Conservation (phyloP, 306 rosid species). For the Erythrophleum fordii region DNA sequence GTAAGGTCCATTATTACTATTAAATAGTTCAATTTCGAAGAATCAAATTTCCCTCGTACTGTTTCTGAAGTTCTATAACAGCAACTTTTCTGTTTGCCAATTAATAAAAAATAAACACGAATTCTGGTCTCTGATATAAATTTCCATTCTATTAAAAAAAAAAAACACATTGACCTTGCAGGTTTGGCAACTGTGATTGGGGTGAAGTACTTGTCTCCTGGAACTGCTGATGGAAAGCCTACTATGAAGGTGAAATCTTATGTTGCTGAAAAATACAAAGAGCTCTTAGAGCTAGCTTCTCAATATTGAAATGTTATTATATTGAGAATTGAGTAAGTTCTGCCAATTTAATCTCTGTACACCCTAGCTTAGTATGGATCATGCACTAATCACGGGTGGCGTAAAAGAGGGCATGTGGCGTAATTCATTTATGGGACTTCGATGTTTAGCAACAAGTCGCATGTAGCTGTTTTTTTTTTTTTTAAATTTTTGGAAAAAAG, state of each 20-base stretch:
- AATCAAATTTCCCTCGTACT: no score
- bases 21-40: no score
- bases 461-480: neutral
- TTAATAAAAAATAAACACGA: neutral
- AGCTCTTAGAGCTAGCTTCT: conserved; percentile 58
- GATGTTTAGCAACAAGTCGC: neutral
- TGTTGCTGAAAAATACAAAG: conserved; percentile 54
- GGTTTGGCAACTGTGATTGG: conserved; percentile 69
- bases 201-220: conserved; percentile 61
- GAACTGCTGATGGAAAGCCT: conserved; percentile 43
- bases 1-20: no score
- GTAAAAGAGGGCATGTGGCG: neutral
- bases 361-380: neutral
- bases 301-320: conserved; percentile 34
- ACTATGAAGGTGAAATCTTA: conserved; percentile 55
- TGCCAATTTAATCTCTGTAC: neutral
- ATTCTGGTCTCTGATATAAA: neutral
- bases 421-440: no score
- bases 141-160: neutral
- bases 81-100: no score
- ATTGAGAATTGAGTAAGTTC: neutral
- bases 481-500: no score
- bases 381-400: neutral
- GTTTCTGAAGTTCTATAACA: no score
- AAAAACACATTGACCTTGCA: conserved; percentile 33